Evolutionary conservation across 345 rosid species (phyloP).

Genomic region (Alliaria petiolata): DNA sequence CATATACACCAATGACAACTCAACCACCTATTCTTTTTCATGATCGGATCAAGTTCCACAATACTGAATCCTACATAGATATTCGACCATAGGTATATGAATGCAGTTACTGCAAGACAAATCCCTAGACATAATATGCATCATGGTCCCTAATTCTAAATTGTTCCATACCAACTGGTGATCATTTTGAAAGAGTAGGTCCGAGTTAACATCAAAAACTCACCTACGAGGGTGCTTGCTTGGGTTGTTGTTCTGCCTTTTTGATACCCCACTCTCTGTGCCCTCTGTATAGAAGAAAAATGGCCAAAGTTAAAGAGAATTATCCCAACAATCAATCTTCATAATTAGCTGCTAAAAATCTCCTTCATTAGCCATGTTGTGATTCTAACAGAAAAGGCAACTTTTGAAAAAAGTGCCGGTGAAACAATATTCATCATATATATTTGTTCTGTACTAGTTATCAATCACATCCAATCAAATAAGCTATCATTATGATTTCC

Average conservation of each 20-base stretch:
- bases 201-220: not conserved
- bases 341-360: not conserved
- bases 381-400: not conserved
- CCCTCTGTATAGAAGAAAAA: conserved; percentile 5
- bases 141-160: not conserved
- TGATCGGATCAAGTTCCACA: not conserved
- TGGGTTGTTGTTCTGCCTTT: conserved; percentile 14
- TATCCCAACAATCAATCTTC: too few species aligned
- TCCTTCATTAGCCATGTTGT: not conserved
- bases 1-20: conserved; percentile 10
- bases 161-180: not conserved
- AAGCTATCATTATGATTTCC: too few species aligned
- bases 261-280: conserved; percentile 5
- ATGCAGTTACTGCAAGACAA: not conserved
- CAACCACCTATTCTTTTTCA: not conserved
- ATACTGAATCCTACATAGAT: not conserved
- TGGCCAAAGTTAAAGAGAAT: not conserved
- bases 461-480: not conserved
- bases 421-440: not conserved
- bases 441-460: not conserved
- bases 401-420: not conserved
- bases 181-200: not conserved
- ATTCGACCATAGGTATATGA: not conserved
- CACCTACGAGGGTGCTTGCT: conserved; percentile 35
- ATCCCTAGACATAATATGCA: not conserved